Percentiles rank a stretch among this genome's conserved stretches.
Evolutionary conservation across 2,329 filamentous ascomycete genomes (phyloP).

Genomic region (Phialophora tarda): DNA sequence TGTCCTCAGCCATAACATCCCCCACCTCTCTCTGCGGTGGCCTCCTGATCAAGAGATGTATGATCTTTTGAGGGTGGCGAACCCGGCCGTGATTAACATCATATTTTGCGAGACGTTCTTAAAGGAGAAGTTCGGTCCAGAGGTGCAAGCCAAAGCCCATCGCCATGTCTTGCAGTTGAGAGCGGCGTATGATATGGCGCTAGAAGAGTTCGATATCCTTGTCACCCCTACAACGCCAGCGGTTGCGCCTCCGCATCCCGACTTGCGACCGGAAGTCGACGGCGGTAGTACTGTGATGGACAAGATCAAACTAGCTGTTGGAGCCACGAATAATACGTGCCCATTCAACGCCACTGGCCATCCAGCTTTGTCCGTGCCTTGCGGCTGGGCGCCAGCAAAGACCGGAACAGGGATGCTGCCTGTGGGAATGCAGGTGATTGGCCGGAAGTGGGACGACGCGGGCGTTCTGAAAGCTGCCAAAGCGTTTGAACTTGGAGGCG

Average conservation of each 20-base stretch:
- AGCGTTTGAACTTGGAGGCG: constrained; percentile 41
- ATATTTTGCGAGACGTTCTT: constrained; percentile 49
- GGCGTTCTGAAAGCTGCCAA: constrained; percentile 42
- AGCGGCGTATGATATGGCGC: constrained; percentile 55
- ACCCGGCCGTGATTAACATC: constrained; percentile 55
- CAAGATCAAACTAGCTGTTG: constrained; percentile 53
- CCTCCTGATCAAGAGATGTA: constrained; percentile 51
- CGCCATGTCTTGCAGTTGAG: constrained; percentile 55
- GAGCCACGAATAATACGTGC: constrained; percentile 53
- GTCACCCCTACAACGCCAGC: constrained; percentile 56
- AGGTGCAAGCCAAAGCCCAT: constrained; percentile 54
- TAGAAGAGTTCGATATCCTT: constrained; percentile 55
- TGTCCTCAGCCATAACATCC: constrained; percentile 43
- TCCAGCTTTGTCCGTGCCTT: constrained; percentile 57
- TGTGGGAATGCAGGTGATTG: constrained; percentile 63
- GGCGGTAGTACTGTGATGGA: constrained; percentile 46
- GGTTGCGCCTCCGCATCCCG: constrained; percentile 52
- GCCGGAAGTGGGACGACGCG: constrained; percentile 44
- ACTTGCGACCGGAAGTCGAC: constrained; percentile 35
- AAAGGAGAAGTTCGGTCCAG: constrained; percentile 41
- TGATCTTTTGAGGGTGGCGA: constrained; percentile 51
- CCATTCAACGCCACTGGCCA: constrained; percentile 60
- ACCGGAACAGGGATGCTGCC: constrained; percentile 51
- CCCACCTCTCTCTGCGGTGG: constrained; percentile 44
- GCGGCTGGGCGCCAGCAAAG: constrained; percentile 47